phyloP scores from a whole-genome alignment of 371 early-diverging fungal species.

The Zychaea mexicana region DNA sequence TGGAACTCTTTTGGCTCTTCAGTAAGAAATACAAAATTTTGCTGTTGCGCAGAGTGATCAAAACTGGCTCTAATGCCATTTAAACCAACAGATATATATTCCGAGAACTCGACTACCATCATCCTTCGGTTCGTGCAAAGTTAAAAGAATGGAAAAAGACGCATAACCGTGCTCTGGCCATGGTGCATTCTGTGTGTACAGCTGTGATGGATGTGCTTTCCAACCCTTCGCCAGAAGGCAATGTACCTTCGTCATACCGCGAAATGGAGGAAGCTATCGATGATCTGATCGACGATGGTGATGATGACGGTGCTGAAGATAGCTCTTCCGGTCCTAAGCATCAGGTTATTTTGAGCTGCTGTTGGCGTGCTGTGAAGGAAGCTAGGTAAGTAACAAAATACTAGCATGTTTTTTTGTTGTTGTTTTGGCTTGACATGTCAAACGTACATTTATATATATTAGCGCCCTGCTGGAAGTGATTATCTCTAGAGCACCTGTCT shows the following conservation, averaged over 20 bases:
- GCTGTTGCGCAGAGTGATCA: no score
- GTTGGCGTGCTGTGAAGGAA: slow-evolving; percentile 94
- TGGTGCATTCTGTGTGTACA: slow-evolving; percentile 56
- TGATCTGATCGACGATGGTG: slow-evolving; percentile 46
- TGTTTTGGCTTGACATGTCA: no score
- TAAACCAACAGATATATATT: slow-evolving; percentile 52
- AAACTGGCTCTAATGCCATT: no score
- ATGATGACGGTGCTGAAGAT: slow-evolving; percentile 31
- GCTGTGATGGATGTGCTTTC: slow-evolving; percentile 73
- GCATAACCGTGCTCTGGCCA: slow-evolving; percentile 39
- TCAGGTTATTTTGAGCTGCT: slow-evolving; percentile 87
- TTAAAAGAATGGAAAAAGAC: slow-evolving; percentile 46
- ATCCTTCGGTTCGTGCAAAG: slow-evolving; percentile 30
- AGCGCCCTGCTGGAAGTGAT: slow-evolving; percentile 46
- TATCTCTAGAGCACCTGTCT: slow-evolving; percentile 35
- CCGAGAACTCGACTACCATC: slow-evolving; percentile 55
- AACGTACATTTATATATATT: slow-evolving; percentile 1
- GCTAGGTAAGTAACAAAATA: no score
- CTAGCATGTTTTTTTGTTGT: neutral
- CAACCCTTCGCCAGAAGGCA: slow-evolving; percentile 83
- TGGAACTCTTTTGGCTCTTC: slow-evolving; percentile 74
- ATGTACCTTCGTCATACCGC: slow-evolving; percentile 72
- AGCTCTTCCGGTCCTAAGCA: slow-evolving; percentile 57
- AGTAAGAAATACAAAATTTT: no score
- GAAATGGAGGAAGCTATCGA: slow-evolving; percentile 75